Conservation (phyloP, 2,329 filamentous ascomycete genomes). For the Cladosporium colombiae region DNA sequence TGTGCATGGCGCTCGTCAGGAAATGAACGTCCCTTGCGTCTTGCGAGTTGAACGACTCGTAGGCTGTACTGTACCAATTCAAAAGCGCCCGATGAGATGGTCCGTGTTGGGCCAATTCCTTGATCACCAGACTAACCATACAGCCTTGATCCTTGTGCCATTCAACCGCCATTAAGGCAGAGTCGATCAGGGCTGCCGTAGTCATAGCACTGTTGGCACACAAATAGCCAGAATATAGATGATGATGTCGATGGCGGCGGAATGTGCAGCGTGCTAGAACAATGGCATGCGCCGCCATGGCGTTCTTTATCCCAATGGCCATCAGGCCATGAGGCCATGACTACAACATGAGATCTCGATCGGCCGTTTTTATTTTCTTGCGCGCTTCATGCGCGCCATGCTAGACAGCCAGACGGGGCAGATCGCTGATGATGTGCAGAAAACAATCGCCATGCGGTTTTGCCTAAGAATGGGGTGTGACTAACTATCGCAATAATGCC, state of each 20-base stretch:
- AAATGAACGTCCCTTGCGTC: constrained; percentile 2
- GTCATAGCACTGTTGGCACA: background rate
- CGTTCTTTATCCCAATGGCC: background rate
- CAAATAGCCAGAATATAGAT: background rate
- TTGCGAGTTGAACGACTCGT: background rate
- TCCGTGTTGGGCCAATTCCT: background rate
- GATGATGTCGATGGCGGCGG: background rate
- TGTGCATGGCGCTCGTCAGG: constrained; percentile 8
- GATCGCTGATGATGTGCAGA: no score
- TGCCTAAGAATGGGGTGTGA: background rate
- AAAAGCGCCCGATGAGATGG: background rate
- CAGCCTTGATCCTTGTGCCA: constrained; percentile 2
- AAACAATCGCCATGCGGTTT: background rate
- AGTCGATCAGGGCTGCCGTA: background rate
- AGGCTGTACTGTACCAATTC: background rate
- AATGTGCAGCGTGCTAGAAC: background rate
- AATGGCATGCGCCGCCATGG: background rate
- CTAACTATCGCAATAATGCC: background rate
- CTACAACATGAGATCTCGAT: background rate
- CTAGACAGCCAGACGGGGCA: background rate
- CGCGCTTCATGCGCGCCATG: background rate
- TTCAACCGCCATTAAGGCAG: constrained; percentile 5
- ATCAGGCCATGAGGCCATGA: background rate
- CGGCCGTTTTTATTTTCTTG: background rate
- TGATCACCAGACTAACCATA: background rate